Percentiles rank a stretch among this genome's conserved stretches.
These are phyloP conservation scores for Mycena citricolor DNA, from an alignment of 1,284 basidiomycete genomes.

Conservation along the genomic window DNA sequence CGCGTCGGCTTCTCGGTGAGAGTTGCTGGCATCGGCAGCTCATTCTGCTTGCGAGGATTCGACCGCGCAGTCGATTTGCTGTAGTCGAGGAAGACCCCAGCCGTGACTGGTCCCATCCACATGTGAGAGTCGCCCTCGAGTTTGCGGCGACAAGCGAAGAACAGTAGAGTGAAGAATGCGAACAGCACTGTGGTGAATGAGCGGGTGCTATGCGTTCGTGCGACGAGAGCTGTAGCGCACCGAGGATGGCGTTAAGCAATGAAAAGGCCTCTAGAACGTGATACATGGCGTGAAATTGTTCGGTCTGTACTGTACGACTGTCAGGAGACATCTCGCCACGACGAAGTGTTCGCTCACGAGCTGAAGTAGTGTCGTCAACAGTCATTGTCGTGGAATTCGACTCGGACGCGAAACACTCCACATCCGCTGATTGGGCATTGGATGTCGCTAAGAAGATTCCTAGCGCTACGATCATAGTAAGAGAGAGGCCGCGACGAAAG, in stretches of 20 bases:
- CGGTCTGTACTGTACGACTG: constrained; percentile 53
- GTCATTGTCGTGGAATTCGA: constrained; percentile 46
- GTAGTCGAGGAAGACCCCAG: constrained; percentile 40
- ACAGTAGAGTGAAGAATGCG: constrained; percentile 59
- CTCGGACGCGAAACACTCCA: constrained; percentile 71
- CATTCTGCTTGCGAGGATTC: constrained; percentile 27
- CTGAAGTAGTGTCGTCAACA: constrained; percentile 49
- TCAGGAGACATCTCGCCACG: constrained; percentile 1
- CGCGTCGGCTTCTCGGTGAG: constrained; percentile 22
- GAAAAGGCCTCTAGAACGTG: constrained; percentile 76
- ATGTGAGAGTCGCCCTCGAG: constrained; percentile 65
- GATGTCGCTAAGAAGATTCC: constrained; percentile 71
- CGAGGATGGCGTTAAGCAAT: constrained; percentile 68
- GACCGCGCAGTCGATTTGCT: constrained; percentile 37
- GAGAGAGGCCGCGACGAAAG: constrained; percentile 5
- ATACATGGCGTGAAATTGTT: constrained; percentile 79
- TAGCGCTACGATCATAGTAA: constrained; percentile 48
- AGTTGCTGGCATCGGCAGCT: constrained; percentile 25
- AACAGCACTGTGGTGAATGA: constrained; percentile 51
- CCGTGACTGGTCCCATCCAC: constrained; percentile 72
- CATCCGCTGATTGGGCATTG: constrained; percentile 71
- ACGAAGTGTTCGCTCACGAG: too few relatives aligned
- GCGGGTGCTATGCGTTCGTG: constrained; percentile 14
- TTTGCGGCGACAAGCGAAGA: constrained; percentile 65
- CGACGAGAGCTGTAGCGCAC: constrained; percentile 40